These are phyloP conservation scores for Sporisorium iseilematis-ciliati DNA, from an alignment of 1,284 basidiomycete species.

Conservation along the genomic window DNA sequence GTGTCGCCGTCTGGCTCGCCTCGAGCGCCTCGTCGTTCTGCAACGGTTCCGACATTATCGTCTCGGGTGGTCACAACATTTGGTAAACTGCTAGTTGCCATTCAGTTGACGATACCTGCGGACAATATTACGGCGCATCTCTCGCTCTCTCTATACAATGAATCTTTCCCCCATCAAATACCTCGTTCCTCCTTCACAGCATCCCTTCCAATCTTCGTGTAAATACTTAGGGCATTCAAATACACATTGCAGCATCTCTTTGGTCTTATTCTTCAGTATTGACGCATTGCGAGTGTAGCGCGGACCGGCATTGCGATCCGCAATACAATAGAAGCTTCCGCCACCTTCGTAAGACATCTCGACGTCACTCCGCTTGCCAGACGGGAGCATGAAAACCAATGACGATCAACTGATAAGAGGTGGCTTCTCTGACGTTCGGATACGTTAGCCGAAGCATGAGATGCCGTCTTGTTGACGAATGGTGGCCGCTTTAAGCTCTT, in stretches of 20 bases:
- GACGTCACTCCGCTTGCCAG: too few species aligned
- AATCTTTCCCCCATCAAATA: conserved; percentile 5
- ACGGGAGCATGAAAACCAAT: too few species aligned
- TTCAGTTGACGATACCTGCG: neutral
- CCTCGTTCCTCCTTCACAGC: conserved; percentile 10
- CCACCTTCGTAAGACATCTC: too few species aligned
- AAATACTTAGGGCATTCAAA: conserved; percentile 49
- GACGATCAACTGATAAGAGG: too few species aligned
- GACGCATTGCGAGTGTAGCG: neutral
- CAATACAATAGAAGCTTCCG: too few species aligned
- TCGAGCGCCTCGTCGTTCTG: conserved; percentile 72
- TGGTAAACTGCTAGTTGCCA: conserved; percentile 57
- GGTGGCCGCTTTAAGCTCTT: too few species aligned
- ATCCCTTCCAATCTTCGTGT: conserved; percentile 21
- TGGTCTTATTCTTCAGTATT: neutral
- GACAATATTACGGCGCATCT: conserved; percentile 21
- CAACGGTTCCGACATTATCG: conserved; percentile 67
- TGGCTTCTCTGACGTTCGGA: too few species aligned
- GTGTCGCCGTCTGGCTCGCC: conserved; percentile 83
- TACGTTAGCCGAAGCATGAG: too few species aligned
- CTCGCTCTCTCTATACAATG: neutral
- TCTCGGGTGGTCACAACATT: conserved; percentile 69
- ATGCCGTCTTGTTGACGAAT: too few species aligned
- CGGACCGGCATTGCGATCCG: neutral
- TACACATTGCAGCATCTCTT: conserved; percentile 22